These are phyloP conservation scores for Aquanectria penicillioides DNA, from an alignment of 2,329 filamentous ascomycete species.

Conservation along the genomic window DNA sequence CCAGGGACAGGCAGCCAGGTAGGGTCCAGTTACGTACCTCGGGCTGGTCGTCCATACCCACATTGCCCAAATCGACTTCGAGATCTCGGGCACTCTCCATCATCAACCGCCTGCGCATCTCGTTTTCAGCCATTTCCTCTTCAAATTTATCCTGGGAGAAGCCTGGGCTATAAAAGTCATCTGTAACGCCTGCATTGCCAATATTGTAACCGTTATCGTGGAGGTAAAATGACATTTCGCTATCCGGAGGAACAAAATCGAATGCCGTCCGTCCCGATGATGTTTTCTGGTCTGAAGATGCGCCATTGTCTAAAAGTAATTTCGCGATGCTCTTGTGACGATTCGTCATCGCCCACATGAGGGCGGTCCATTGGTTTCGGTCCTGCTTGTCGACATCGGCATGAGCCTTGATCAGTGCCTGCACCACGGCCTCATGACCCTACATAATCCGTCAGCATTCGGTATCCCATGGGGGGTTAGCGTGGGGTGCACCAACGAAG, in stretches of 20 bases:
- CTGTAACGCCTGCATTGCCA: slow-evolving; percentile 79
- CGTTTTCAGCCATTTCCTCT: slow-evolving; percentile 96
- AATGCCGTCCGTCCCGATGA: slow-evolving; percentile 93
- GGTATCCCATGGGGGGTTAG: background rate
- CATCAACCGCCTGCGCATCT: slow-evolving; percentile 96
- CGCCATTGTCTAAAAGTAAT: slow-evolving; percentile 88
- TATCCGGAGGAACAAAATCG: slow-evolving; percentile 94
- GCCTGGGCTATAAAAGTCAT: slow-evolving; percentile 94
- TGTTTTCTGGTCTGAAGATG: slow-evolving; percentile 95
- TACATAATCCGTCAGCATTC: slow-evolving; percentile 45
- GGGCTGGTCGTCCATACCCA: slow-evolving; percentile 94
- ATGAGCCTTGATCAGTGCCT: slow-evolving; percentile 83
- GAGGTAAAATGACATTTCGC: slow-evolving; percentile 95
- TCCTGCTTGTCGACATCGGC: slow-evolving; percentile 94
- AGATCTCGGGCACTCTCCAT: slow-evolving; percentile 99
- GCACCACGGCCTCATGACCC: slow-evolving; percentile 91
- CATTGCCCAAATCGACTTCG: slow-evolving; percentile 94
- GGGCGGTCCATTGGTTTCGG: slow-evolving; percentile 93
- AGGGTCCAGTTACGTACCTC: slow-evolving; percentile 68
- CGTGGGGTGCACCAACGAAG: slow-evolving; percentile 75
- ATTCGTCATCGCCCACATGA: slow-evolving; percentile 99
- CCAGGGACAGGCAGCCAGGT: background rate
- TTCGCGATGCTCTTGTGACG: slow-evolving; percentile 96
- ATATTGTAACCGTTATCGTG: slow-evolving; percentile 94
- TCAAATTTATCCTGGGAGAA: slow-evolving; percentile 95